Conservation (phyloP, 257 asterid genomes). For the Salvia hispanica region DNA sequence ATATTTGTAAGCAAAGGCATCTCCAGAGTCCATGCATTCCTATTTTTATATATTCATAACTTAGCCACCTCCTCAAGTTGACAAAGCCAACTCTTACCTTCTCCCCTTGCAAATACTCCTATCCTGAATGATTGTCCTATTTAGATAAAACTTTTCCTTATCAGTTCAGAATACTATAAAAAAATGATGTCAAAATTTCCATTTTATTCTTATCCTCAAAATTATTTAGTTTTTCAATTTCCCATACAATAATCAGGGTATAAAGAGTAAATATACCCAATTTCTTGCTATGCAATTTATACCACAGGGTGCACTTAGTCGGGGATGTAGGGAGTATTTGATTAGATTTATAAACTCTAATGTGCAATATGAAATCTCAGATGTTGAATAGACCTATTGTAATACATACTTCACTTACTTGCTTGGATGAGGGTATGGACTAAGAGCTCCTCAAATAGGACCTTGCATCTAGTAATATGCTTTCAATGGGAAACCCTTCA, state of each 20-base stretch:
- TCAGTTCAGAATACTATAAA: too few species aligned
- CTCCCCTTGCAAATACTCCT: constrained; percentile 1
- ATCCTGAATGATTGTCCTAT: too few species aligned
- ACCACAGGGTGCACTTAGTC: too few species aligned
- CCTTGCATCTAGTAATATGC: constrained; percentile 1
- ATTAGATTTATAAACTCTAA: not conserved
- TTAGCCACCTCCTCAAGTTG: not conserved
- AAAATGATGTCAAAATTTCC: too few species aligned
- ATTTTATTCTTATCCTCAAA: too few species aligned
- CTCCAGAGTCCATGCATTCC: not conserved
- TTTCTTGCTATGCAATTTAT: too few species aligned
- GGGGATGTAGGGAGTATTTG: not conserved
- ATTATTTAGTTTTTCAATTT: too few species aligned
- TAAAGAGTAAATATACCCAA: too few species aligned
- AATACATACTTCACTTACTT: constrained; percentile 18
- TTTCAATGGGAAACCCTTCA: constrained; percentile 13
- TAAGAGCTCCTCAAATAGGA: constrained; percentile 4
- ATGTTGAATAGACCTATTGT: constrained; percentile 6
- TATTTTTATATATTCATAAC: not conserved
- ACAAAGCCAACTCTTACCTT: not conserved
- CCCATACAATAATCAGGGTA: too few species aligned
- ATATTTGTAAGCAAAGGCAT: constrained; percentile 4
- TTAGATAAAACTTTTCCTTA: too few species aligned
- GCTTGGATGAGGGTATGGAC: constrained; percentile 6
- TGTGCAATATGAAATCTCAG: not conserved